A percentile compares a stretch with the other conserved stretches of the same genome.
These are phyloP conservation scores for Dichomitus squalens DNA, from an alignment of 1,284 basidiomycete genomes.

Conservation along the genomic window DNA sequence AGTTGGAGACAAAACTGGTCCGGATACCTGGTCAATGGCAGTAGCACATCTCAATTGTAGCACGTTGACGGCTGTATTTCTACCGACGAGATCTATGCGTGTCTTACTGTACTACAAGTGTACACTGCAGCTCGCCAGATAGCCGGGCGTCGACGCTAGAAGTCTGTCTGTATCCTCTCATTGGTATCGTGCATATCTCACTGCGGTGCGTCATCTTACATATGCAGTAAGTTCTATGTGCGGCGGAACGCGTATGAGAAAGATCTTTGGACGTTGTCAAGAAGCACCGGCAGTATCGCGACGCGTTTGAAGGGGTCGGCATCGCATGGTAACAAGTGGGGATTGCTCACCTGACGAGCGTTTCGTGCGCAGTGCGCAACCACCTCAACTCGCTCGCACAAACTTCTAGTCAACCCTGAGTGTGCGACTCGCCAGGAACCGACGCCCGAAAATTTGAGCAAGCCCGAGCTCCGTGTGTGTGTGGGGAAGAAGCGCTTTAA, in stretches of 20 bases:
- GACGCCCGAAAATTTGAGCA: no score
- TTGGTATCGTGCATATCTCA: no score
- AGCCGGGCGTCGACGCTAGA: no score
- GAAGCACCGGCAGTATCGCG: neutral
- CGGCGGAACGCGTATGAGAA: neutral
- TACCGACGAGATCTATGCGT: slow-evolving; percentile 12
- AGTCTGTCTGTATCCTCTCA: no score
- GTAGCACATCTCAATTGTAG: neutral
- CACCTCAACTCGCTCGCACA: neutral
- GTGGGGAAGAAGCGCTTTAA: no score
- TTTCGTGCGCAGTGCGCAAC: no score
- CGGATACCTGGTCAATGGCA: neutral
- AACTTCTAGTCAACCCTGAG: slow-evolving; percentile 3
- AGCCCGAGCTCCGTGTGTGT: no score
- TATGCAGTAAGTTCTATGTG: no score
- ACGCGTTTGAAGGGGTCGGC: neutral
- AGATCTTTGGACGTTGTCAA: neutral
- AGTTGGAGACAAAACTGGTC: neutral
- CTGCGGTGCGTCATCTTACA: no score
- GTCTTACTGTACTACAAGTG: slow-evolving; percentile 1
- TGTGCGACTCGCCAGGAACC: neutral
- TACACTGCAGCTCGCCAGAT: neutral
- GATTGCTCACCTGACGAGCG: neutral
- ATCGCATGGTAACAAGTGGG: neutral
- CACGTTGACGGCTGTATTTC: slow-evolving; percentile 18